These are phyloP conservation scores for Nicotiana attenuata DNA, from an alignment of 257 asterid genomes.

Conservation along the genomic window DNA sequence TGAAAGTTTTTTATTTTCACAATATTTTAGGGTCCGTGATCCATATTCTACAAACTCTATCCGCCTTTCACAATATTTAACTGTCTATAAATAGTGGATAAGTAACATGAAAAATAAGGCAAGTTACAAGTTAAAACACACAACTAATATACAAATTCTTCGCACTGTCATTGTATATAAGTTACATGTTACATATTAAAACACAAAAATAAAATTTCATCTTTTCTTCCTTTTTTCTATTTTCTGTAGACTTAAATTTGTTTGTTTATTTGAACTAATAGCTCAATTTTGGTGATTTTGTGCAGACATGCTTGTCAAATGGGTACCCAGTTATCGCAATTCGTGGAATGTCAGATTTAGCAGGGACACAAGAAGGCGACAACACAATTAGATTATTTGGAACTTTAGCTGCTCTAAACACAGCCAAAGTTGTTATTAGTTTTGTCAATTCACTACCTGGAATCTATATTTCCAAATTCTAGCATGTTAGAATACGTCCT, in stretches of 20 bases:
- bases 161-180: no score
- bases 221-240: background rate
- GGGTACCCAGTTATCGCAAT: slow-evolving; percentile 47
- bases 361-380: slow-evolving; percentile 45
- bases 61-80: background rate
- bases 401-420: slow-evolving; percentile 52
- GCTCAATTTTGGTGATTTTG: background rate
- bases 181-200: no score
- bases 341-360: slow-evolving; percentile 51
- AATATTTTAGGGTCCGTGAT: background rate
- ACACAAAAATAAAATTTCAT: no score
- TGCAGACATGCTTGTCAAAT: slow-evolving; percentile 52
- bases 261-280: background rate
- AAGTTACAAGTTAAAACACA: background rate
- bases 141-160: background rate
- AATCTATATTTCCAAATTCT: background rate
- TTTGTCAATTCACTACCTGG: slow-evolving; percentile 27
- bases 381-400: slow-evolving; percentile 31
- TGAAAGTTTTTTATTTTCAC: background rate
- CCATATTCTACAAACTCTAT: background rate
- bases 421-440: slow-evolving; percentile 37
- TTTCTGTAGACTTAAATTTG: background rate
- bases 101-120: background rate
- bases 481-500: background rate
- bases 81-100: background rate